Percentiles rank a stretch among this genome's conserved stretches.
These are phyloP conservation scores for Parachaetomium inaequale DNA, from an alignment of 495 filamentous ascomycete genomes.

Conservation along the genomic window DNA sequence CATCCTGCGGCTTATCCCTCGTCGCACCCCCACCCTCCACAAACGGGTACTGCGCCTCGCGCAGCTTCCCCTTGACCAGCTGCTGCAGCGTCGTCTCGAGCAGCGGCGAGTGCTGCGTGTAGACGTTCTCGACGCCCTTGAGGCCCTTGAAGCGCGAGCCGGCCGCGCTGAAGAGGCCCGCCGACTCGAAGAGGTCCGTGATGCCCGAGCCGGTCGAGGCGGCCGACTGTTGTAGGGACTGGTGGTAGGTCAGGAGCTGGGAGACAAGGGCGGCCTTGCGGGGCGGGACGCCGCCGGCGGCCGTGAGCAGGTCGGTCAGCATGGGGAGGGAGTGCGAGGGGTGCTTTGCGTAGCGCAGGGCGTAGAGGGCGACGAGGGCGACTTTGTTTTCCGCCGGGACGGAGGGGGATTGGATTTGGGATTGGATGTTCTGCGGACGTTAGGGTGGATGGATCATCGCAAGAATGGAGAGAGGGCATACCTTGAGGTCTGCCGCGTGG, in stretches of 20 bases:
- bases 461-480: constrained; percentile 34
- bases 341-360: constrained; percentile 84
- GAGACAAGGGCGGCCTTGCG: constrained; percentile 68
- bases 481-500: constrained; percentile 80
- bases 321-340: constrained; percentile 74
- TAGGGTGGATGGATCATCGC: constrained; percentile 1
- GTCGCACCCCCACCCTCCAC: constrained; percentile 80
- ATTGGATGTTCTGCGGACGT: constrained; percentile 67
- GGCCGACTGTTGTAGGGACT: constrained; percentile 71
- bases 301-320: constrained; percentile 78
- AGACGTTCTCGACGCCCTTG: constrained; percentile 97
- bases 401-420: constrained; percentile 68
- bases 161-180: constrained; percentile 86
- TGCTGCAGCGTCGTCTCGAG: constrained; percentile 85
- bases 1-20: constrained; percentile 92
- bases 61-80: constrained; percentile 83
- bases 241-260: constrained; percentile 76
- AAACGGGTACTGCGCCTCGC: constrained; percentile 84
- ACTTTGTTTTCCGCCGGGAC: constrained; percentile 78
- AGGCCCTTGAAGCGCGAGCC: constrained; percentile 88
- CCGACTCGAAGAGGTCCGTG: constrained; percentile 85
- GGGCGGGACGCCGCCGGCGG: constrained; percentile 68
- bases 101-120: constrained; percentile 92
- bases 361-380: constrained; percentile 84
- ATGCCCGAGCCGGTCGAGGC: constrained; percentile 61